Evolutionary conservation across 371 early-diverging fungal species (phyloP), one percentile per base, ranked within the genome.

Genomic region (Globomyces sp.): DNA sequence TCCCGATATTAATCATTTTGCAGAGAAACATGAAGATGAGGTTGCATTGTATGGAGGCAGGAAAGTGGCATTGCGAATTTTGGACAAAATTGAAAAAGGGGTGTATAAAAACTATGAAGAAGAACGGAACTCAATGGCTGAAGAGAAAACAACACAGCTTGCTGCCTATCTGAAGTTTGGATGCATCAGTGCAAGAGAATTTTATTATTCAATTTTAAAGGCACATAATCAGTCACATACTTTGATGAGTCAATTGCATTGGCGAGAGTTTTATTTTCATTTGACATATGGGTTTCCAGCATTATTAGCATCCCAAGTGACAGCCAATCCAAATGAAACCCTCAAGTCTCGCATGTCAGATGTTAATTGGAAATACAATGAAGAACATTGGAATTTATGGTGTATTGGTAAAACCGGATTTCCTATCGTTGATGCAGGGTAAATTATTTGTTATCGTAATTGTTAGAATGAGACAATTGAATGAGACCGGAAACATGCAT

Each of bases 361-460:
- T 4, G 63, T 63, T 10, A 10, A 2, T 10, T 63, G 63, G 63
- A 63, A 63, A 6, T 4, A 46, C n/a, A 45, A 13, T 42, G 34
- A 4, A 4, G 39, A 48, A 52, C n/a, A 34, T 13, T 9, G 42
- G 9, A 8, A 73, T 36, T 63, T 65, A 24, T 90, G 89, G 90
- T 77, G 81, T 44, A 70, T 81, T 44, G 89, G 88, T 2, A 75
- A 74, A 66, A 89, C 87, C 0, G 88, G 90, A 3, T 90, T 77
- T 72, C 88, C 88, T 3, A 82, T 90, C 50, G 88, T 88, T 4
- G 88, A 88, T 73, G 88, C 90, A n/a, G 87, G 80, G 24, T 24
- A 24, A 24, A 24, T 24, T 24, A 57, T 44, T 34, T 8, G 40
- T 6, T 34, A 39, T 13, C 55, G 3, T 42, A 36, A 46, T 10